Base-by-base conservation (phyloP, 2,329 filamentous ascomycete genomes). In the Cryphonectria japonica region DNA sequence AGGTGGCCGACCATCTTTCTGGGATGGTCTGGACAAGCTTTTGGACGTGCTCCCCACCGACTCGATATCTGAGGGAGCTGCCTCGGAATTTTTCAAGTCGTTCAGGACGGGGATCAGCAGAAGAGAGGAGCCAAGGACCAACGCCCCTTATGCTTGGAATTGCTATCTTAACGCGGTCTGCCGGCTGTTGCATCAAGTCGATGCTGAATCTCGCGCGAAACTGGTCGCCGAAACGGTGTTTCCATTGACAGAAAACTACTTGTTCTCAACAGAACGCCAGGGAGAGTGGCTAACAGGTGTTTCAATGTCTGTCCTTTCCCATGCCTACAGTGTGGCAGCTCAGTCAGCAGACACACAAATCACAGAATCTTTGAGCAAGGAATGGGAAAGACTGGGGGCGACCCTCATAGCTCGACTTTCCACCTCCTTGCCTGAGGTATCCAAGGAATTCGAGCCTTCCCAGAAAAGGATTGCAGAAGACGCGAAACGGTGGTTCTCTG, bases 381-480 rank as follows among this genome's bases (percentile, higher is more conserved):
- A 91, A 73, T 96, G 93, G 93, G 79, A 83, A 2, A 83, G 83
- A 1, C 80, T 94, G n/a, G 87, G 88, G 0, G 82, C 87, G 0
- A 79, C 85, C 0, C 81, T 97, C n/a, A 83, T 91, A 37, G 84
- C 89, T 43, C 86, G 87, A 52, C 89, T 97, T 70, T 90, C 90
- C 68, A 88, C 88, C 7, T 97, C 94, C 0, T 86, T 93, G 6
- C 94, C 95, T 0, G 94, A 95, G 77, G 90, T 95, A 69, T 94
- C 94, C 0, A 91, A 91, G 73, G 92, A 94, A 26, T 93, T 93
- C 75, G 85, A 88, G 37, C 85, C 85, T 59, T 97, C 93, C 0
- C 94, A 97, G 78, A 85, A 88, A 66, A 83, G 84, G 57, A 85
- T 97, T 37, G 87, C 88, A 13, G 85, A 89, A 8, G 87, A 92